These are phyloP conservation scores for Ceratobasidium sp. DNA, from an alignment of 1,284 basidiomycete genomes.

Conservation along the genomic window DNA sequence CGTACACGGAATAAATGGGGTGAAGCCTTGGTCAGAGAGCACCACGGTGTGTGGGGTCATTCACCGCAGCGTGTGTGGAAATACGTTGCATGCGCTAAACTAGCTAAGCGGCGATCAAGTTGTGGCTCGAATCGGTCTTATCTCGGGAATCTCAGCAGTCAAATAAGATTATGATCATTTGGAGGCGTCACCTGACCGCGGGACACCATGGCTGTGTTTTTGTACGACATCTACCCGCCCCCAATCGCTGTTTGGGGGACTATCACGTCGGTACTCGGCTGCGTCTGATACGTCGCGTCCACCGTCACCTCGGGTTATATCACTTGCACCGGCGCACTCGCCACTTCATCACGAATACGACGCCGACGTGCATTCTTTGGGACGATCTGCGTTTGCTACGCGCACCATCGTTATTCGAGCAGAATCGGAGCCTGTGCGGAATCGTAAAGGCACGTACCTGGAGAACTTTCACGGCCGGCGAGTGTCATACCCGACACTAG, in stretches of 20 bases:
- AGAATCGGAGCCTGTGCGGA: neutral
- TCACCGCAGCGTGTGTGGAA: too few species aligned
- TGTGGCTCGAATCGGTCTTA: too few species aligned
- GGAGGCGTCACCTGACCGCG: too few species aligned
- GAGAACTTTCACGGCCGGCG: neutral
- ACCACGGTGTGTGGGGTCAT: too few species aligned
- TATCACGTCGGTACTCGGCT: conserved; percentile 30
- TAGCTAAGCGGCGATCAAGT: too few species aligned
- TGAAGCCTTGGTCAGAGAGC: too few species aligned
- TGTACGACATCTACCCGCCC: conserved; percentile 24
- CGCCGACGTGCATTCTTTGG: neutral
- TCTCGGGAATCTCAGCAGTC: too few species aligned
- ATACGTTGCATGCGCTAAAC: too few species aligned
- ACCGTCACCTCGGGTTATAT: neutral
- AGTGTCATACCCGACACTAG: neutral
- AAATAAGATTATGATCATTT: too few species aligned
- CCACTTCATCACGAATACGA: conserved; percentile 9
- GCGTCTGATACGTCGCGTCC: conserved; percentile 31
- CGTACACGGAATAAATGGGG: too few species aligned
- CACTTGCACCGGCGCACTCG: conserved; percentile 9
- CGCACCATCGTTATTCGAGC: neutral
- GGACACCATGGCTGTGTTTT: too few species aligned
- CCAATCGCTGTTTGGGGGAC: conserved; percentile 30
- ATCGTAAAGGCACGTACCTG: neutral
- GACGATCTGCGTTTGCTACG: neutral